phyloP scores from a whole-genome alignment of 768 basidiomycete genomes.

The Suillus spraguei region DNA sequence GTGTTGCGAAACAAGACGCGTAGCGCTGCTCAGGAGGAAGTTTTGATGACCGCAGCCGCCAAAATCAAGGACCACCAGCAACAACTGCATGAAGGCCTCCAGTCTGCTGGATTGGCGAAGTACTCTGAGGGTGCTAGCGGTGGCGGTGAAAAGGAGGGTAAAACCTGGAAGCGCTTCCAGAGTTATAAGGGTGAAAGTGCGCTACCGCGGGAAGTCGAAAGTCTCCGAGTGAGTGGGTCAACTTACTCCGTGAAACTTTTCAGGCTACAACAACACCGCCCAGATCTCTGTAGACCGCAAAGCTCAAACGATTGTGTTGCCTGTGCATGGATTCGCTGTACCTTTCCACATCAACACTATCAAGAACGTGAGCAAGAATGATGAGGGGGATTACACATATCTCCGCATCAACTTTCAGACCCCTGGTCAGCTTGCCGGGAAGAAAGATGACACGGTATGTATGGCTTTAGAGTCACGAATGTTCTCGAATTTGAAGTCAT shows the following conservation, averaged over 20 bases:
- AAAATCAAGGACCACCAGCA: constrained; percentile 87
- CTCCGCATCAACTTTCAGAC: constrained; percentile 98
- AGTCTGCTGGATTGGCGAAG: constrained; percentile 77
- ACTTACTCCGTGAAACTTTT: neutral
- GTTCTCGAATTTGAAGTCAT: constrained; percentile 8
- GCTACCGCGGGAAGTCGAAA: constrained; percentile 82
- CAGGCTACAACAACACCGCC: neutral
- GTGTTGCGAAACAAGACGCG: constrained; percentile 91
- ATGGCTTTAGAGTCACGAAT: neutral
- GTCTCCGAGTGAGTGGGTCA: constrained; percentile 62
- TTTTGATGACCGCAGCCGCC: constrained; percentile 73
- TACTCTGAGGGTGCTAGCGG: constrained; percentile 84
- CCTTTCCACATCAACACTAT: constrained; percentile 99
- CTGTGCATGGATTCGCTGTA: constrained; percentile 93
- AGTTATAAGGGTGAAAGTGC: constrained; percentile 96
- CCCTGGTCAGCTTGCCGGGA: constrained; percentile 94
- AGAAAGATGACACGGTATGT: constrained; percentile 94
- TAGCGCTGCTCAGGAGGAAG: constrained; percentile 83
- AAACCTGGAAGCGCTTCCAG: constrained; percentile 94
- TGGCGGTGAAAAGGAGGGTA: constrained; percentile 79
- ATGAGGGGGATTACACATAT: constrained; percentile 94
- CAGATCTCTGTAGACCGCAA: constrained; percentile 94
- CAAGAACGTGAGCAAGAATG: constrained; percentile 96
- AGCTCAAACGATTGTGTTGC: constrained; percentile 85
- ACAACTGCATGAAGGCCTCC: constrained; percentile 76